Conservation (phyloP, 768 basidiomycete genomes). For the Inosperma sp. region DNA sequence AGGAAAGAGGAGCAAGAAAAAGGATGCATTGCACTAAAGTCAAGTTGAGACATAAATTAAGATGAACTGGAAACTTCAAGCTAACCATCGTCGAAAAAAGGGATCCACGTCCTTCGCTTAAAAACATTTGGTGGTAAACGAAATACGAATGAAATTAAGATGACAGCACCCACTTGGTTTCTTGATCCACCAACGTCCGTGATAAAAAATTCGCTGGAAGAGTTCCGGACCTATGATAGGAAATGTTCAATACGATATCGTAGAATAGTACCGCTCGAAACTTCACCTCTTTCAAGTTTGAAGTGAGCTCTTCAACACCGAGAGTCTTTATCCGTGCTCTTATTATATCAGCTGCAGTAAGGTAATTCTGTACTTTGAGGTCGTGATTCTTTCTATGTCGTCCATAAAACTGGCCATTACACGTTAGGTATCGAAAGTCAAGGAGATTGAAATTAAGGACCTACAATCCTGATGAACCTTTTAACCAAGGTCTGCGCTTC, state of each 20-base stretch:
- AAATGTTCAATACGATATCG: neutral
- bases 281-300: constrained; percentile 48
- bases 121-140: neutral
- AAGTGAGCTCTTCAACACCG: constrained; percentile 73
- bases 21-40: constrained; percentile 66
- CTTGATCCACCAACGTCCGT: constrained; percentile 68
- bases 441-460: constrained; percentile 25
- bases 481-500: constrained; percentile 47
- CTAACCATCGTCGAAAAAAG: constrained; percentile 70
- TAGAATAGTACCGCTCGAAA: too few species aligned
- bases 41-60: neutral
- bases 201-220: constrained; percentile 58
- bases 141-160: neutral
- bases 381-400: constrained; percentile 57
- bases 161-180: constrained; percentile 35
- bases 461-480: constrained; percentile 66
- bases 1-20: constrained; percentile 75
- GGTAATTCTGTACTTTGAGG: constrained; percentile 46
- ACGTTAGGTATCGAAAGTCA: neutral
- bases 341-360: constrained; percentile 56
- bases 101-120: constrained; percentile 64
- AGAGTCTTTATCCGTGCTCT: constrained; percentile 68
- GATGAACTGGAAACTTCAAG: neutral
- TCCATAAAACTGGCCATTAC: constrained; percentile 58
- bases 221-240: constrained; percentile 25